These are phyloP conservation scores for Starmerella scarabaei DNA, from an alignment of 805 yeast species.

Conservation along the genomic window DNA sequence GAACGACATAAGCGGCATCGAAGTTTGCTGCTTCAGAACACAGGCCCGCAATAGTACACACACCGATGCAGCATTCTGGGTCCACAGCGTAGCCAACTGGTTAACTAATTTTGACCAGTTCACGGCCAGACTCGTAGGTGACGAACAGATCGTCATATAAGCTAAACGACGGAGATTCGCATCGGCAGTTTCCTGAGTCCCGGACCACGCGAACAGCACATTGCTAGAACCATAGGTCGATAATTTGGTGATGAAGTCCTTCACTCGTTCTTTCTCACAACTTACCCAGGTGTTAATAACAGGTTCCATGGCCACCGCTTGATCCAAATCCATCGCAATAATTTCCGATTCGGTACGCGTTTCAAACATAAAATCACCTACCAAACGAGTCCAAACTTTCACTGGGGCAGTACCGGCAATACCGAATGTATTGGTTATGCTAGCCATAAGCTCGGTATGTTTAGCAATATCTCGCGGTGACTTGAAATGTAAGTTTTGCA, in stretches of 20 bases:
- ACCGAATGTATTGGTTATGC: conserved; percentile 3
- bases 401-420: conserved; percentile 22
- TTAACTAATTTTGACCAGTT: conserved; percentile 17
- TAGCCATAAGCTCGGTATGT: conserved; percentile 6
- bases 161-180: conserved; percentile 49
- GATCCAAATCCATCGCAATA: conserved; percentile 31
- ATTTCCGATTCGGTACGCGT: conserved; percentile 30
- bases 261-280: conserved; percentile 46
- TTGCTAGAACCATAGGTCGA: conserved; percentile 39
- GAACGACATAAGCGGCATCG: conserved; percentile 20
- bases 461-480: conserved; percentile 6
- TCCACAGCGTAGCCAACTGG: conserved; percentile 21
- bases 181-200: conserved; percentile 49
- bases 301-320: conserved; percentile 37
- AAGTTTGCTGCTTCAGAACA: conserved; percentile 28
- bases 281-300: conserved; percentile 52
- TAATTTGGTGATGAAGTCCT: conserved; percentile 35
- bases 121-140: conserved; percentile 24
- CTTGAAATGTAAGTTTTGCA: conserved; percentile 28
- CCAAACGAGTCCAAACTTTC: conserved; percentile 51
- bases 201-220: conserved; percentile 56
- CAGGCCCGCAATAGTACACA: conserved; percentile 53
- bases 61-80: conserved; percentile 39
- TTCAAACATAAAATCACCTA: conserved; percentile 56
- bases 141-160: conserved; percentile 49